Conservation (phyloP, 495 filamentous ascomycete species). For the Xylaria palmicola region DNA sequence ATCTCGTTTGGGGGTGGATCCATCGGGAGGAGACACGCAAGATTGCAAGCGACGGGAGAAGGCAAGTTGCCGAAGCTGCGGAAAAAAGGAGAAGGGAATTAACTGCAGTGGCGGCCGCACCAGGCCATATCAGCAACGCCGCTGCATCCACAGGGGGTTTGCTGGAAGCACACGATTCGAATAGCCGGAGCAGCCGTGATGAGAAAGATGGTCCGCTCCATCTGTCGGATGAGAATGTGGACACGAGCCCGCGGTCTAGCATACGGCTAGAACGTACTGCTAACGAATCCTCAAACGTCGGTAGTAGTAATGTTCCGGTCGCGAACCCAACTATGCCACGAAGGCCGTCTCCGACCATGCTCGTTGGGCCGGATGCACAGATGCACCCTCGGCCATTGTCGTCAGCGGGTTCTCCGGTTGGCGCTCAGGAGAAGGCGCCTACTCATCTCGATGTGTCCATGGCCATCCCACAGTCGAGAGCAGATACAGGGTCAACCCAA, state of each 20-base stretch:
- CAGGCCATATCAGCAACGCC: neutral
- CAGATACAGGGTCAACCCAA: constrained; percentile 9
- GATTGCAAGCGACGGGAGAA: constrained; percentile 54
- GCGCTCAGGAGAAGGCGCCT: neutral
- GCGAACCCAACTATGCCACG: neutral
- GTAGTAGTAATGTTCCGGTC: neutral
- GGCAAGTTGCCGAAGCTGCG: constrained; percentile 46
- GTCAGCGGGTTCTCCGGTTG: neutral
- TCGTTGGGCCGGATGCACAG: neutral
- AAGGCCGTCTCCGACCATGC: neutral
- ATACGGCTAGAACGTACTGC: neutral
- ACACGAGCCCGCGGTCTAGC: neutral
- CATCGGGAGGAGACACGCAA: constrained; percentile 57
- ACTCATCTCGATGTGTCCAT: neutral
- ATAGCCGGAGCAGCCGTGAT: neutral
- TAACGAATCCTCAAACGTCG: neutral
- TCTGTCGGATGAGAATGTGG: neutral
- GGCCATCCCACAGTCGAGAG: neutral
- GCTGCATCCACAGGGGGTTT: neutral
- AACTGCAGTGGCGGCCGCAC: constrained; percentile 5
- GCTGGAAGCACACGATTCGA: neutral
- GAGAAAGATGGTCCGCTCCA: neutral
- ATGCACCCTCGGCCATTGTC: neutral
- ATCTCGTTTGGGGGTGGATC: constrained; percentile 57
- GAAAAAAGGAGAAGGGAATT: constrained; percentile 5